Evolutionary conservation across 176 grass and related monocot genomes (phyloP).

Genomic region (Triticum urartu): DNA sequence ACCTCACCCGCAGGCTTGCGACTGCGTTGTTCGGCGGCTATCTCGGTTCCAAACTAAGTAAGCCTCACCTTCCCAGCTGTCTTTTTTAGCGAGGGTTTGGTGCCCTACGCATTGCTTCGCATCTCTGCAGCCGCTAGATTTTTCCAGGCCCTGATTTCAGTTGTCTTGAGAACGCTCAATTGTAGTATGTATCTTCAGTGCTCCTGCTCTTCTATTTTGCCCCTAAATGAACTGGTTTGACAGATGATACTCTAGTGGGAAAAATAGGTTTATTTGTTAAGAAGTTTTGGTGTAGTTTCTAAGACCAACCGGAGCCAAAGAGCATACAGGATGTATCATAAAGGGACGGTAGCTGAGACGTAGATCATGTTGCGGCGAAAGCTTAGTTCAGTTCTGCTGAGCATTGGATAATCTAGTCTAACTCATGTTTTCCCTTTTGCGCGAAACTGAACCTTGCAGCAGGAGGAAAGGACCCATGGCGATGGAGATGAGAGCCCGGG

Average conservation of each 20-base stretch:
- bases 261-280: not conserved
- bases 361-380: not conserved
- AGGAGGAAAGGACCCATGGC: conserved; percentile 14
- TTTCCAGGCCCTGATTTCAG: not conserved
- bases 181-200: not conserved
- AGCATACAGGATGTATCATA: not conserved
- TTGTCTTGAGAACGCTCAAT: not conserved
- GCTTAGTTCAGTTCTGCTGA: not conserved
- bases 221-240: not conserved
- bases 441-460: not conserved
- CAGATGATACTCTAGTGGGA: not conserved
- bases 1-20: not conserved
- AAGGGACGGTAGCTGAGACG: conserved; percentile 14
- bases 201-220: not conserved
- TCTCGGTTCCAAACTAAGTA: not conserved
- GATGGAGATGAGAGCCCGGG: conserved; percentile 72
- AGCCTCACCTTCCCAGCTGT: not conserved
- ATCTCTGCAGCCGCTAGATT: not conserved
- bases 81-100: not conserved
- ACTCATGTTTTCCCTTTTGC: not conserved
- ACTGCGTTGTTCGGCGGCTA: not conserved
- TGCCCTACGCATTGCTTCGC: not conserved
- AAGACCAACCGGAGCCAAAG: not conserved
- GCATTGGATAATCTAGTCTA: not conserved
- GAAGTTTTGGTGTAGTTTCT: not conserved